A percentile compares a stretch with the other conserved stretches of the same genome.
phyloP scores from a whole-genome alignment of 2,329 filamentous ascomycete species.

The Diaporthe citriasiana region DNA sequence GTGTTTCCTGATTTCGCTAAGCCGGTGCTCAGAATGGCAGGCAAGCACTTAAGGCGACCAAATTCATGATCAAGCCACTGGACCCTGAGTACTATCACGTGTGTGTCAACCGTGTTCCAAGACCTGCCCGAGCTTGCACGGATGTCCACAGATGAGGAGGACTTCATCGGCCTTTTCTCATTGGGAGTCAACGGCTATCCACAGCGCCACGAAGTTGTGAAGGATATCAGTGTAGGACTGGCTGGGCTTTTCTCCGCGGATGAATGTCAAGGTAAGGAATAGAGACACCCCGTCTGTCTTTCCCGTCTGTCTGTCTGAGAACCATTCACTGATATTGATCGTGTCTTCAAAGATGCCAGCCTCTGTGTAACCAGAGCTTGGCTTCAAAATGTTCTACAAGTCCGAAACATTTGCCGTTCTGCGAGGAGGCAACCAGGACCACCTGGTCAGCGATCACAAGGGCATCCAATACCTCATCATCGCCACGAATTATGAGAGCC shows the following conservation, averaged over 20 bases:
- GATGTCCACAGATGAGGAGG: slow-evolving; percentile 24
- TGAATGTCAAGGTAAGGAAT: slow-evolving; percentile 34
- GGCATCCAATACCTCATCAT: slow-evolving; percentile 44
- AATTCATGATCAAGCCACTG: slow-evolving; percentile 39
- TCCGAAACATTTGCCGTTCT: slow-evolving; percentile 44
- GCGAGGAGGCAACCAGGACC: slow-evolving; percentile 40
- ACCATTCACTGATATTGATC: neutral
- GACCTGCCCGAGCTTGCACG: slow-evolving; percentile 14
- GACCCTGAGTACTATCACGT: slow-evolving; percentile 32
- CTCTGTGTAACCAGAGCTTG: slow-evolving; percentile 43
- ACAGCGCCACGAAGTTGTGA: slow-evolving; percentile 39
- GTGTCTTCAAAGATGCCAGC: slow-evolving; percentile 30
- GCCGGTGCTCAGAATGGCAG: slow-evolving; percentile 37
- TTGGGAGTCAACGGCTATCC: slow-evolving; percentile 42
- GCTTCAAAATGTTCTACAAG: slow-evolving; percentile 41
- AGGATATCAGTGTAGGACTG: slow-evolving; percentile 39
- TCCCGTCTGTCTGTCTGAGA: too few relatives aligned
- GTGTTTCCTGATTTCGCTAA: slow-evolving; percentile 32
- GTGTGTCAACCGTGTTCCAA: slow-evolving; percentile 12
- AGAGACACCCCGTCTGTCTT: neutral
- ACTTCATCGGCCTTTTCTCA: slow-evolving; percentile 43
- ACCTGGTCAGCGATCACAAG: slow-evolving; percentile 42
- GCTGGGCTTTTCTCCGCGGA: slow-evolving; percentile 40
- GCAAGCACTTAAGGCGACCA: slow-evolving; percentile 29
- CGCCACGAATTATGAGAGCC: slow-evolving; percentile 43